Conservation (phyloP, 106 monocot genomes). For the Platanthera guangdongensis region DNA sequence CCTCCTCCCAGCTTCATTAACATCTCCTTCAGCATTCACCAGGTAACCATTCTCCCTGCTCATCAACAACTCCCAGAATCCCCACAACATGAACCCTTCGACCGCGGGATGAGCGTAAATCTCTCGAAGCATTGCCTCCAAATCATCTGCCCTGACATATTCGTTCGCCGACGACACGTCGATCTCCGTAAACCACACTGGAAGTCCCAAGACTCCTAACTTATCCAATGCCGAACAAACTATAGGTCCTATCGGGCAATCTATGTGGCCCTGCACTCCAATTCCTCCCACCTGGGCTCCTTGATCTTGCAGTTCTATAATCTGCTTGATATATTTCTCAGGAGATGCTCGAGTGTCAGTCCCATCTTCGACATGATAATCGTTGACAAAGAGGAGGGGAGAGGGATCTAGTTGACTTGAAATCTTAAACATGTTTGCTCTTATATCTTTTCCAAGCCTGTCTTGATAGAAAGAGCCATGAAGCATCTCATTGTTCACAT, state of each 20-base stretch:
- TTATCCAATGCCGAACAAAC: constrained; percentile 35
- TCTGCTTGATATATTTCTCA: constrained; percentile 50
- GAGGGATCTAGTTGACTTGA: constrained; percentile 57
- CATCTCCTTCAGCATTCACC: constrained; percentile 74
- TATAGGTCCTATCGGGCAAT: constrained; percentile 41
- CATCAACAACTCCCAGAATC: constrained; percentile 83
- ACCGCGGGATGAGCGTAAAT: constrained; percentile 77
- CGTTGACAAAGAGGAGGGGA: constrained; percentile 74
- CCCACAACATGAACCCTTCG: constrained; percentile 79
- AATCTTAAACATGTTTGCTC: constrained; percentile 59
- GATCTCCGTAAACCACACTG: constrained; percentile 59
- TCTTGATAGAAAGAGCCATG: constrained; percentile 86
- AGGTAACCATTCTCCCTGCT: constrained; percentile 45
- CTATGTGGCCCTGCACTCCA: constrained; percentile 56
- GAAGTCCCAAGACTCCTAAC: constrained; percentile 41
- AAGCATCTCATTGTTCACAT: constrained; percentile 93
- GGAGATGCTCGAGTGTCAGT: constrained; percentile 33
- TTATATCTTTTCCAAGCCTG: constrained; percentile 52
- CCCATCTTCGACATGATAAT: constrained; percentile 69
- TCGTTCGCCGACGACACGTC: constrained; percentile 52
- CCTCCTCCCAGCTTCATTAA: constrained; percentile 77
- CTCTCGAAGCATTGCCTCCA: constrained; percentile 84
- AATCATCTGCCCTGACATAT: constrained; percentile 47
- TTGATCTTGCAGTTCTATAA: constrained; percentile 50
- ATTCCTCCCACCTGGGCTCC: constrained; percentile 54